Evolutionary conservation across 2,329 filamentous ascomycete species (phyloP).

Genomic region (Exophiala phaeomuriformis): DNA sequence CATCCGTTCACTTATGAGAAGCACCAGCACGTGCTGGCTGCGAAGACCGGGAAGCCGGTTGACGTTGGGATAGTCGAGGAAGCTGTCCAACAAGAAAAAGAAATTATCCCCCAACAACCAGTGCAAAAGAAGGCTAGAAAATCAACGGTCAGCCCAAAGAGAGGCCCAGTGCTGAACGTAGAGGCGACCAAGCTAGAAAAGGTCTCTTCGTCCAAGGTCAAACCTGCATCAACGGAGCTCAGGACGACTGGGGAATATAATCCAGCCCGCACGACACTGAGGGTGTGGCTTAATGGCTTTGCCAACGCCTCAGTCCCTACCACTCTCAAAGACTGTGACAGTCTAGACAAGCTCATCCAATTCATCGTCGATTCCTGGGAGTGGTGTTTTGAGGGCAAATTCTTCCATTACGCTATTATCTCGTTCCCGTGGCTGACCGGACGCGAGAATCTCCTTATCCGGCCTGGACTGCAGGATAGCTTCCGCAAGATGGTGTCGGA

Average conservation of each 20-base stretch:
- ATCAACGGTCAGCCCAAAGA: not conserved
- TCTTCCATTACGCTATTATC: slow-evolving; percentile 13
- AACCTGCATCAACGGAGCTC: not conserved
- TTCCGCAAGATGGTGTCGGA: slow-evolving; percentile 20
- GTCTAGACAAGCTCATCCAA: slow-evolving; percentile 14
- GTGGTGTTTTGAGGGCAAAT: slow-evolving; percentile 12
- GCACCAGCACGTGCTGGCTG: slow-evolving; percentile 10
- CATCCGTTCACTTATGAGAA: slow-evolving; percentile 23
- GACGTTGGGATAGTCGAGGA: slow-evolving; percentile 17
- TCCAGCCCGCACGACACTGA: slow-evolving; percentile 4
- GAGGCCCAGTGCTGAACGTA: not conserved
- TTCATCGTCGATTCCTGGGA: slow-evolving; percentile 16
- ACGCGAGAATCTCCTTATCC: slow-evolving; percentile 17
- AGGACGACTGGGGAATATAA: not conserved
- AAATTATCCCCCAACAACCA: not conserved
- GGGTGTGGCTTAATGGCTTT: slow-evolving; percentile 16
- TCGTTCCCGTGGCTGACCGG: slow-evolving; percentile 21
- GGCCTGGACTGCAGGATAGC: slow-evolving; percentile 11
- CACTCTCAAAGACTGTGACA: slow-evolving; percentile 7
- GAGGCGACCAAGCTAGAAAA: not conserved
- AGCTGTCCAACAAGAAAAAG: slow-evolving; percentile 10
- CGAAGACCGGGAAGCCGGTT: slow-evolving; percentile 6
- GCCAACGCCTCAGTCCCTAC: slow-evolving; percentile 7
- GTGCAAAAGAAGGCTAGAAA: slow-evolving; percentile 2
- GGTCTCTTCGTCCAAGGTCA: not conserved